These are phyloP conservation scores for Fagus sylvatica DNA, from an alignment of 306 rosid species.

Conservation along the genomic window DNA sequence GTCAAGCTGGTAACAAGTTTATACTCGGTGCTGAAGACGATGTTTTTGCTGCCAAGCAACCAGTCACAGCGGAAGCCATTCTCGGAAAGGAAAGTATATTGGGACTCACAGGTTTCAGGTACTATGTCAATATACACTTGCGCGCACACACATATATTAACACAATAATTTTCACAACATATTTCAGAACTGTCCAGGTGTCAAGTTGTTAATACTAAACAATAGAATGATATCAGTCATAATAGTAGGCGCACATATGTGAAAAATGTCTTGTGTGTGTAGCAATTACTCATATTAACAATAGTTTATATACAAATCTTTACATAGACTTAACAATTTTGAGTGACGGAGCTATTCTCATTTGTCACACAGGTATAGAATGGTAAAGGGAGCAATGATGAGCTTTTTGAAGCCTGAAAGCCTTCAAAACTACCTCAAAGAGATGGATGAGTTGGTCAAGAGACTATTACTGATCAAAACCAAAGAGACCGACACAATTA, in stretches of 20 bases:
- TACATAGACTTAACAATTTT: neutral
- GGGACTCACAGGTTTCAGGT: slow-evolving; percentile 51
- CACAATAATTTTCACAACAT: too few relatives aligned
- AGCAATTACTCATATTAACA: too few relatives aligned
- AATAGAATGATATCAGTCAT: too few relatives aligned
- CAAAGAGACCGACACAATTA: slow-evolving; percentile 35
- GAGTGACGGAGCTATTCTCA: neutral
- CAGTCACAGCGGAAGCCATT: slow-evolving; percentile 35
- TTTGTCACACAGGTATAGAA: slow-evolving; percentile 22
- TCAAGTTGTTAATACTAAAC: too few relatives aligned
- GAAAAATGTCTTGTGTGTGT: too few relatives aligned
- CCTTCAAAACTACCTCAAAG: slow-evolving; percentile 41
- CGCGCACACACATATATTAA: too few relatives aligned
- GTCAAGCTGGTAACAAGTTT: slow-evolving; percentile 52
- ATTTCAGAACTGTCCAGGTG: too few relatives aligned
- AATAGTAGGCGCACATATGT: too few relatives aligned
- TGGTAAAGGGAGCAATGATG: slow-evolving; percentile 43
- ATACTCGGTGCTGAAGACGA: slow-evolving; percentile 41
- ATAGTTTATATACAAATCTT: neutral
- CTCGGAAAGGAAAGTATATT: slow-evolving; percentile 39
- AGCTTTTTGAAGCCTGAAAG: slow-evolving; percentile 56
- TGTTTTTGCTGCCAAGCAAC: slow-evolving; percentile 45
- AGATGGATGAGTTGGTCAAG: slow-evolving; percentile 44
- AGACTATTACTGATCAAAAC: slow-evolving; percentile 25
- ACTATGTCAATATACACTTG: neutral